Evolutionary conservation across 164 flowering plant genomes (phyloP).

Genomic region (Tinospora cordifolia): DNA sequence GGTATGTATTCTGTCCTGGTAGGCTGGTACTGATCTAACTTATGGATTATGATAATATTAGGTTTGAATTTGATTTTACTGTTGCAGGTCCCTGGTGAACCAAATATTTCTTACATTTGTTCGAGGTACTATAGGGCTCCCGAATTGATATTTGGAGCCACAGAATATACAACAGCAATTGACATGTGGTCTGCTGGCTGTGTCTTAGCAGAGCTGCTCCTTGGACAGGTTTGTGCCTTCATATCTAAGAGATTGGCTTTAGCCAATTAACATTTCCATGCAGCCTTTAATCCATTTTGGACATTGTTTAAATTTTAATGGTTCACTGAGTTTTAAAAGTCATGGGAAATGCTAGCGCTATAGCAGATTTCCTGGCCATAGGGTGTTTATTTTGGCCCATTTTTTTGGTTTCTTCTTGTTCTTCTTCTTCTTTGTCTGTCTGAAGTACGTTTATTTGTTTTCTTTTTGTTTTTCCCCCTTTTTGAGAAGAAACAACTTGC

Average conservation of each 20-base stretch:
- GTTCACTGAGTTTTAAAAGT: neutral
- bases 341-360: neutral
- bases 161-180: constrained; percentile 86
- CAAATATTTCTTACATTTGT: constrained; percentile 94
- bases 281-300: neutral
- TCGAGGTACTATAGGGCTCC: constrained; percentile 97
- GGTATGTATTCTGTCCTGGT: constrained; percentile 42
- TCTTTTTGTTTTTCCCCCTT: no score
- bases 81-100: constrained; percentile 83
- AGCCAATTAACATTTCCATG: neutral
- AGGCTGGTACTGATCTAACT: neutral
- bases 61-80: constrained; percentile 5
- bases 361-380: neutral
- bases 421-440: no score
- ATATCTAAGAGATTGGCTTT: neutral
- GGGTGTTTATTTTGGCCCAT: no score
- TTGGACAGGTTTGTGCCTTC: constrained; percentile 65
- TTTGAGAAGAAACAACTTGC: no score
- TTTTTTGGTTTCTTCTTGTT: no score
- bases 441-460: no score
- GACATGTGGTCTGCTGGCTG: constrained; percentile 99
- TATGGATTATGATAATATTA: neutral
- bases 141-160: constrained; percentile 95
- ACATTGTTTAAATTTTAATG: neutral
- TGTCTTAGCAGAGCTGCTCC: constrained; percentile 89